These are phyloP conservation scores for Cytospora schulzeri DNA, from an alignment of 2,329 filamentous ascomycete species.

Conservation along the genomic window DNA sequence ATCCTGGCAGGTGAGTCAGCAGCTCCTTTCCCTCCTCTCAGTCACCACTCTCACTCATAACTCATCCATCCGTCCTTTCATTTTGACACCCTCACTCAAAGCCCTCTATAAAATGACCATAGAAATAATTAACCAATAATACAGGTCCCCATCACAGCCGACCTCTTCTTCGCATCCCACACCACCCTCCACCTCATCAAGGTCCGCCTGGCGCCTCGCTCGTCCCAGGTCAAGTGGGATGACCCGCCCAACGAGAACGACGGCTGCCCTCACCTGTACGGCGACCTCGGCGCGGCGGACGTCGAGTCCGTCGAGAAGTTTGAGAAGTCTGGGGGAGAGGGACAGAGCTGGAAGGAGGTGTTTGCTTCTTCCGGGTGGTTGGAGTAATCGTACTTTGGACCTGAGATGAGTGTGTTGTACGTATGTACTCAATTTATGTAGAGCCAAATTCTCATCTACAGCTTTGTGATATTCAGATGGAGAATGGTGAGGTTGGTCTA, in stretches of 20 bases:
- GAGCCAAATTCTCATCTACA: neutral
- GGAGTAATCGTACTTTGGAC: conserved; percentile 33
- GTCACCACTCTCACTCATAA: neutral
- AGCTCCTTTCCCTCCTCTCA: neutral
- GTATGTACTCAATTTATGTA: neutral
- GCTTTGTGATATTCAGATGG: neutral
- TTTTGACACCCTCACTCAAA: neutral
- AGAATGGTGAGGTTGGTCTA: neutral
- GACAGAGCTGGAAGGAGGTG: conserved; percentile 47
- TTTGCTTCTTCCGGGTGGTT: conserved; percentile 47
- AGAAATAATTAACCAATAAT: too few species aligned
- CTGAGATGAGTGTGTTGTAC: neutral
- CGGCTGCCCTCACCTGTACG: conserved; percentile 62
- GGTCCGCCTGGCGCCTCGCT: conserved; percentile 51
- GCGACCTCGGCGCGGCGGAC: conserved; percentile 56
- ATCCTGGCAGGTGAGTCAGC: conserved; percentile 49
- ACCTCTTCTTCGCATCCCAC: conserved; percentile 46
- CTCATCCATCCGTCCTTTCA: neutral
- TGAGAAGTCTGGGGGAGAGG: conserved; percentile 43
- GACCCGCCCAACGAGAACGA: conserved; percentile 40
- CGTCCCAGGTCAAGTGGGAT: conserved; percentile 56
- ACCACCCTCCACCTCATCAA: conserved; percentile 54
- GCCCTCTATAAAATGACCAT: neutral
- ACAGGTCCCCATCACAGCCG: conserved; percentile 49
- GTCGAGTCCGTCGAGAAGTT: conserved; percentile 52